Evolutionary conservation across 2,329 filamentous ascomycete genomes (phyloP), one percentile per base, ranked within the genome.

Genomic region (Cercospora sp.): DNA sequence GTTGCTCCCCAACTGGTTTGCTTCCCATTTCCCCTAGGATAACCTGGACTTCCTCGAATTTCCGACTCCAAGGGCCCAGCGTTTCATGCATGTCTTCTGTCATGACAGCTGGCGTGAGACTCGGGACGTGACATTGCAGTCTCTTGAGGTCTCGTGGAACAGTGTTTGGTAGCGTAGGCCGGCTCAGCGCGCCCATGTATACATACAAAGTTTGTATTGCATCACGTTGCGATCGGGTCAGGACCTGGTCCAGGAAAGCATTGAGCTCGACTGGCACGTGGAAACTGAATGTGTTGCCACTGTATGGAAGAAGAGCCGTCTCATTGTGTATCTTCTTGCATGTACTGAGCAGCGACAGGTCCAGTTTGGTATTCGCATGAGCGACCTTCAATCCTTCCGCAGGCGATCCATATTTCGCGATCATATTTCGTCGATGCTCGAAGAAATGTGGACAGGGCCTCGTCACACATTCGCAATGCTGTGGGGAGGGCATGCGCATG

Each of bases 321-420:
- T 70, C 70, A n/a, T 65, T 66, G 48, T 72, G 60, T 40, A 70
- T 67, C 45, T 60, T 64, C 26, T 55, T 59, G 28, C 66, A 68
- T 5, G 61, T 66, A 13, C 48, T 59, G 13, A 70, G 62, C 26
- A 72, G 62, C 33, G 51, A 45, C 10, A 68, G 62, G 31, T 71
- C 57, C 13, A 67, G 62, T 45, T 69, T 68, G 7, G 69, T 67
- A 13, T 57, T 45, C 12, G 59, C 30, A 42, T 71, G 66, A 36
- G 63, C 63, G 8, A 28, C 31, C 10, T 66, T 42, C 3, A 71
- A 57, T 9, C 69, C 69, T 23, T 53, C 66, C 55, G 66, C 64
- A 26, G 62, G 65, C 18, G 61, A 20, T 16, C 69, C 69, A 45
- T 67, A 67, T 55, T 65, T 65, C 12, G 66, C 69, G 13, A 68